Conservation (phyloP, 1,284 basidiomycete species). For the Pholiota adiposa region DNA sequence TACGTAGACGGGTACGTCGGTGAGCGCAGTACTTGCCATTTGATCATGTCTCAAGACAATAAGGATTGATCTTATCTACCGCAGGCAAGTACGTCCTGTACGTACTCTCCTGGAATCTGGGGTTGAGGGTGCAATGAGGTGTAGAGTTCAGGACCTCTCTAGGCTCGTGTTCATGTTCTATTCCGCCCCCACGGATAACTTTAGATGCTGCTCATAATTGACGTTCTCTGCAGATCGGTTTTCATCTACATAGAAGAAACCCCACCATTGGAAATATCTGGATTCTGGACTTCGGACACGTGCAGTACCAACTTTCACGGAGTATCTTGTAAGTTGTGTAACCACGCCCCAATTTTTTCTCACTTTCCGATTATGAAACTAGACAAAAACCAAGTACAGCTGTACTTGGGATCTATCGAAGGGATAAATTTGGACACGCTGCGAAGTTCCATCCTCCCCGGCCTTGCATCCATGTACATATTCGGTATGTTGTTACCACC, state of each 20-base stretch:
- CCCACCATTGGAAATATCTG: neutral
- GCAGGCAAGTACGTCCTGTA: neutral
- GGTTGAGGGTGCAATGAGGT: neutral
- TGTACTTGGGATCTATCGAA: slow-evolving; percentile 19
- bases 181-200: neutral
- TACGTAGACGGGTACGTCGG: neutral
- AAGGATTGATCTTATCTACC: neutral
- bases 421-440: neutral
- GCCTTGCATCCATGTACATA: neutral
- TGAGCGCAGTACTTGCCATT: neutral
- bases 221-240: neutral
- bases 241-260: neutral
- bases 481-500: neutral
- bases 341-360: neutral
- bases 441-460: neutral
- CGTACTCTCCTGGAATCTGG: neutral
- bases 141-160: neutral
- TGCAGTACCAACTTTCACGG: neutral
- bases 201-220: neutral
- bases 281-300: neutral
- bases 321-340: neutral
- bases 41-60: slow-evolving; percentile 6
- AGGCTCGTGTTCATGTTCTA: neutral
- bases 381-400: slow-evolving; percentile 17
- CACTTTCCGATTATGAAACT: slow-evolving; percentile 6